Base-by-base conservation (phyloP, 1,284 basidiomycete genomes). In the Malassezia vespertilionis region DNA sequence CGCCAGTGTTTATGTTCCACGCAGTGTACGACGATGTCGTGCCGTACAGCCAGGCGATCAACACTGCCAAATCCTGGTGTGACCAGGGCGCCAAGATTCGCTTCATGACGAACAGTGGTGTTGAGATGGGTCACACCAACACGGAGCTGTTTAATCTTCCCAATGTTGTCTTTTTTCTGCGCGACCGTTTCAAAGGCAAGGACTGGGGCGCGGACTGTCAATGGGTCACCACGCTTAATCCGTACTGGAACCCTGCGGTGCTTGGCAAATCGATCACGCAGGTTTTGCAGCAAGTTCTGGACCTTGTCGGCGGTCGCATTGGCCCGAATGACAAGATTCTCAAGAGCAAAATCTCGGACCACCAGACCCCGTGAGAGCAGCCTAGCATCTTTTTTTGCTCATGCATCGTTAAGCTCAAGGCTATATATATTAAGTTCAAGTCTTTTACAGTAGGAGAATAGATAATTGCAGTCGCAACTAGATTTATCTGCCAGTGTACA, bases 1-100 rank as follows among this genome's bases (percentile, higher is more conserved):
- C 51, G 2, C 56, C 62, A 3, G 56, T 61, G 20, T 58, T 54
- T n/a, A 55, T 66, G 40, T 63, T 59, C 49, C 60, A 65, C 14
- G 53, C 57, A 5, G 41, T 54, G 1, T 39, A 58, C 36, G 63
- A 66, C 44, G 54, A 60, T 22, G 56, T 65, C 12, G 62, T 66
- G 23, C 63, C 63, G 5, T 57, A 48, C 45, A 27, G 38, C 26
- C 53, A 47, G 2, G 58, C 56, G 5, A 50, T 58, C 4, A 8
- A 6, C 26, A 40, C 48, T 18, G 43, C 37, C 7, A 21, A 45
- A 5, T 18, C 40, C 5, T 51, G 48, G 48, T 51, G 48, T 34
- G 4, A 26, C 15, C 33, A 51, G 15, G 48, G 48, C 20, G 42
- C 48, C 11, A 17, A 41, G 17, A 27, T 51, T 18, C 26, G 24